phyloP scores from a whole-genome alignment of 1,139 yeast species.

The Entelexis sorbosivorans region DNA sequence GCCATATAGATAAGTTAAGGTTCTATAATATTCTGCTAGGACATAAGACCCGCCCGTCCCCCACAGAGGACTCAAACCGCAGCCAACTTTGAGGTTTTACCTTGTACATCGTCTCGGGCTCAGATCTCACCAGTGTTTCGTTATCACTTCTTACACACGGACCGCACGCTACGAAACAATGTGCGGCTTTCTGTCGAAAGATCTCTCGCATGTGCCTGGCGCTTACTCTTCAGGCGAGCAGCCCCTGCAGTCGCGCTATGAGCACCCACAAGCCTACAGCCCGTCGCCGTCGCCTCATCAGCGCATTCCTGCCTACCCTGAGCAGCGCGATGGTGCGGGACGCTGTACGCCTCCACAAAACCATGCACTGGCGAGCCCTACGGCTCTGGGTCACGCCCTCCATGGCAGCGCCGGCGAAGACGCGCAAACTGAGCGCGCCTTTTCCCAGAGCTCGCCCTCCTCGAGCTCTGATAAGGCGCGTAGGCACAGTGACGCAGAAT shows the following conservation, averaged over 20 bases:
- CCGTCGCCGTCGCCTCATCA: not conserved
- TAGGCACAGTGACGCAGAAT: not conserved
- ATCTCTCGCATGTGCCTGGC: not conserved
- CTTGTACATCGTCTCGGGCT: not conserved
- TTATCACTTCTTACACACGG: not conserved
- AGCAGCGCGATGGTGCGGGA: not conserved
- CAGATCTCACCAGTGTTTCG: not conserved
- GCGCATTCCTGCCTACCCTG: not conserved
- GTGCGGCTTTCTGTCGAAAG: not conserved
- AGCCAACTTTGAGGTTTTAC: not conserved
- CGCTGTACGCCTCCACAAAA: not conserved
- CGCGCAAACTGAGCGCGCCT: not conserved
- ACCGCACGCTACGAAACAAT: not conserved
- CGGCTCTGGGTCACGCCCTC: not conserved
- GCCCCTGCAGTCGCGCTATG: not conserved
- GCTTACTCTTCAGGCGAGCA: not conserved
- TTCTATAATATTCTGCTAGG: constrained; percentile 1
- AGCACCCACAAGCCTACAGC: not conserved
- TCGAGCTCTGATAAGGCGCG: not conserved
- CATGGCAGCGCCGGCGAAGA: not conserved
- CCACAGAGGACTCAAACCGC: not conserved
- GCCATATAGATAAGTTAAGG: constrained; percentile 6
- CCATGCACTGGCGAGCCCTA: not conserved
- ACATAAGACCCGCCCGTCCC: constrained; percentile 2
- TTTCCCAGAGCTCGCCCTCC: not conserved